Evolutionary conservation across 306 rosid species (phyloP), one percentile per base, ranked within the genome.

Genomic region (Sicyos edulis): DNA sequence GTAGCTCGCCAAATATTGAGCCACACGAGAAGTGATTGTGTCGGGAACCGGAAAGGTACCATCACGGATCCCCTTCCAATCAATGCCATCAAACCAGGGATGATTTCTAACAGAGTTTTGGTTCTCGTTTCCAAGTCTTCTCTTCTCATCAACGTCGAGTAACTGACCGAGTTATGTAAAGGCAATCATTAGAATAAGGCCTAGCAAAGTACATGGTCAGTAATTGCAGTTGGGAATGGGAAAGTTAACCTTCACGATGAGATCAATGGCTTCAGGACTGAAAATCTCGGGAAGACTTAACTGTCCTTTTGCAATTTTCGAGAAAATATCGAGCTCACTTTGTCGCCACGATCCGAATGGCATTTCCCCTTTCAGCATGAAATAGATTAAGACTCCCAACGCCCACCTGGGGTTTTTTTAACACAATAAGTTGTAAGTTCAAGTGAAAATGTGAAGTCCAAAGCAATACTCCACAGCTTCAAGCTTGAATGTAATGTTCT

Each of bases 281-380:
- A 93, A 87, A 78, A 84, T 86, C 63, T 82, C 86, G 0, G n/a
- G 53, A 49, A 49, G 53, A 49, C 53, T 81, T 72, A 91, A 78
- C 78, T 88, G 88, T 80, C 97, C 86, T 82, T 86, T 91, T 9
- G 97, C 97, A 57, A 93, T 89, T 82, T 93, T 93, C 52, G 92
- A 49, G 6, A 86, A 88, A 4, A 95, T 87, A 72, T 93, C 97
- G 10, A 91, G 92, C 71, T 91, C 99, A 32, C 92, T 89, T 70
- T 84, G 89, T 84, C 97, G 88, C 96, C 99, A 91, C 32, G 97
- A 91, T 54, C 99, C 97, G 51, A 93, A 93, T 40, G 99, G 99
- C 95, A 84, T 81, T 76, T 93, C 97, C 65, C 92, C 86, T 45
- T 78, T 79, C 74, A 93, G 82, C 97, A 93, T 86, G 84, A 87